Evolutionary conservation across 1,284 basidiomycete genomes (phyloP).

Genomic region (Sporisorium scitamineum): DNA sequence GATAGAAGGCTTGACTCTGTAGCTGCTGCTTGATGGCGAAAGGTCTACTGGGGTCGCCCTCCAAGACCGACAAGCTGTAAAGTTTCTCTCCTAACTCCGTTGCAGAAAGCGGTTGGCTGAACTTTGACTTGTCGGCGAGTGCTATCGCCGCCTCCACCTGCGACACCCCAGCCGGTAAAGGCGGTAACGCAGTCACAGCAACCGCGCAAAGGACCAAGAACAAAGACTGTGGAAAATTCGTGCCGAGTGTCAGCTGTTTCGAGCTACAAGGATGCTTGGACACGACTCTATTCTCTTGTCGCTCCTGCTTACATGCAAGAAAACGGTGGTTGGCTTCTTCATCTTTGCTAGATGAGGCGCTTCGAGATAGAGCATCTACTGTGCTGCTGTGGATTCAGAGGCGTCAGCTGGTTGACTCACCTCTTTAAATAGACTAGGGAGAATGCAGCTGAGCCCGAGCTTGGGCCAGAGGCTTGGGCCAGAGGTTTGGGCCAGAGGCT

Average conservation of each 20-base stretch:
- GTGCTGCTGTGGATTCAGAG: too few relatives aligned
- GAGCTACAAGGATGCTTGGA: background rate
- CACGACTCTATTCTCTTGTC: background rate
- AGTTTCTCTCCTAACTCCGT: constrained; percentile 4
- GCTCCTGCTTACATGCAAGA: background rate
- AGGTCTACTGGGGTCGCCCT: constrained; percentile 6
- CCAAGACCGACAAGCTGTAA: constrained; percentile 1
- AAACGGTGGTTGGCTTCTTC: background rate
- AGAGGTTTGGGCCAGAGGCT: too few relatives aligned
- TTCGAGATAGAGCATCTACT: too few relatives aligned
- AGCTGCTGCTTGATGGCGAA: constrained; percentile 8
- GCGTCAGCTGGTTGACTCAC: too few relatives aligned
- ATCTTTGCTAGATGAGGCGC: too few relatives aligned
- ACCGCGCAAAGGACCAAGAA: background rate
- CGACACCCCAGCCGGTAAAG: background rate
- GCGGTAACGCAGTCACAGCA: background rate
- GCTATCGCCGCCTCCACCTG: constrained; percentile 1
- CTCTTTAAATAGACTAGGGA: too few relatives aligned
- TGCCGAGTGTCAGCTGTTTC: background rate
- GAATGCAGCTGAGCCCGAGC: too few relatives aligned
- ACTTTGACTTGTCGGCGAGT: background rate
- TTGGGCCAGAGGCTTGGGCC: too few relatives aligned
- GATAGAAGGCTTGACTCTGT: constrained; percentile 27
- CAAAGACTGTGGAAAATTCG: background rate
- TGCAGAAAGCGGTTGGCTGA: background rate